These are phyloP conservation scores for Fusarium ambrosium DNA, from an alignment of 2,329 filamentous ascomycete genomes.

Conservation along the genomic window DNA sequence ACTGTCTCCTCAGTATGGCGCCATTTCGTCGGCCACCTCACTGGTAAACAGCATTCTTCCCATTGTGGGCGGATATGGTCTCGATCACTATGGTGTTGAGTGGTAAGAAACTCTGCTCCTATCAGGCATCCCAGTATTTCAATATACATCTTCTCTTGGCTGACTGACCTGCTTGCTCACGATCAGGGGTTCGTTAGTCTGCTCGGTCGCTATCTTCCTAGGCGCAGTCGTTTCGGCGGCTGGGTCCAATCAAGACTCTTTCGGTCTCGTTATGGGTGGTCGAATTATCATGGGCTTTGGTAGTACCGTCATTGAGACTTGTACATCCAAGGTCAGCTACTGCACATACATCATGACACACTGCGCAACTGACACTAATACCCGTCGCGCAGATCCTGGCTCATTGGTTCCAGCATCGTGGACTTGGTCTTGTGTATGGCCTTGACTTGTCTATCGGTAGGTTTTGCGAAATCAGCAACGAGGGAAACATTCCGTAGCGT, in stretches of 20 bases:
- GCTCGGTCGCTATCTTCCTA: background rate
- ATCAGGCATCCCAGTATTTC: background rate
- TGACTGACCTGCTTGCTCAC: background rate
- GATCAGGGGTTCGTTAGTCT: background rate
- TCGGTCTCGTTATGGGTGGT: background rate
- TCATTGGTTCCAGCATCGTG: too few relatives aligned
- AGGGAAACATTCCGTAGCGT: too few relatives aligned
- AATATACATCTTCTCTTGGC: background rate
- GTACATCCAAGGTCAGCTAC: background rate
- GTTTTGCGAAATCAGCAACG: too few relatives aligned
- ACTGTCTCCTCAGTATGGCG: background rate
- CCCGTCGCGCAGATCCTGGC: too few relatives aligned
- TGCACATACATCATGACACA: too few relatives aligned
- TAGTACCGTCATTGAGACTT: background rate
- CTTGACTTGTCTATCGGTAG: too few relatives aligned
- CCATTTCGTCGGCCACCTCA: background rate
- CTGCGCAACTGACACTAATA: too few relatives aligned
- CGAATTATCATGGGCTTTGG: background rate
- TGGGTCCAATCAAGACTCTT: background rate
- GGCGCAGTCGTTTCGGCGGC: background rate
- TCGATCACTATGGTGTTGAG: background rate
- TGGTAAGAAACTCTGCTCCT: background rate
- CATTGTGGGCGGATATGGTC: background rate
- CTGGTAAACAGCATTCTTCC: background rate
- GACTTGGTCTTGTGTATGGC: too few relatives aligned